A percentile compares a stretch with the other conserved stretches of the same genome.
Conservation (phyloP, 164 flowering plant genomes). For the Tetracentron sinense region DNA sequence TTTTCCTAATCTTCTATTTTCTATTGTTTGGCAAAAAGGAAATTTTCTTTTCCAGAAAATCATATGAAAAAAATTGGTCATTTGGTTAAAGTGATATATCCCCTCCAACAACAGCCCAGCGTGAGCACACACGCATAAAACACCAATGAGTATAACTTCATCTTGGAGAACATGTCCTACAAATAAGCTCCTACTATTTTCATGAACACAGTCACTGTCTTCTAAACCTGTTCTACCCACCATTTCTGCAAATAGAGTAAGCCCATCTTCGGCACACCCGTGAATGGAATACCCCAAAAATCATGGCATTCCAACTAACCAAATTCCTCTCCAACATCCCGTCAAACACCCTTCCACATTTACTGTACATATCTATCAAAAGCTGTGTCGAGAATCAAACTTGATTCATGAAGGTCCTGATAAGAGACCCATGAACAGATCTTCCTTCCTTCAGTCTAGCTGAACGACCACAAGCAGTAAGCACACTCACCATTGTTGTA, state of each 20-base stretch:
- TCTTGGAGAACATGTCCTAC: slow-evolving; percentile 38
- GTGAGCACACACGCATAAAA: slow-evolving; percentile 72
- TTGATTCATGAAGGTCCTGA: slow-evolving; percentile 26
- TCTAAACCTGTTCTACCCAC: slow-evolving; percentile 7
- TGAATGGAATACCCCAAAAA: slow-evolving; percentile 66
- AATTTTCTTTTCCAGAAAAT: no score
- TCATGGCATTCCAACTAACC: slow-evolving; percentile 76
- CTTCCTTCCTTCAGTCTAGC: slow-evolving; percentile 64
- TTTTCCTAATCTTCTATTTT: no score
- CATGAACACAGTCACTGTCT: not conserved
- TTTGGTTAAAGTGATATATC: slow-evolving; percentile 41
- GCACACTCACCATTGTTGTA: slow-evolving; percentile 42
- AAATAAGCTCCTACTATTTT: not conserved
- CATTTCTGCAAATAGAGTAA: slow-evolving; percentile 47
- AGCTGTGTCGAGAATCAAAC: slow-evolving; percentile 47
- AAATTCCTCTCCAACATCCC: slow-evolving; percentile 40
- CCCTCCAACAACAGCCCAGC: slow-evolving; percentile 45
- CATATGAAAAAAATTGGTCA: no score
- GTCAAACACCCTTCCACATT: slow-evolving; percentile 55
- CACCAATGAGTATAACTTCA: slow-evolving; percentile 55
- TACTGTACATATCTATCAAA: slow-evolving; percentile 71
- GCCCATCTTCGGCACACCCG: slow-evolving; percentile 59
- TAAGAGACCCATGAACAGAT: slow-evolving; percentile 57
- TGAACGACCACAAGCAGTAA: slow-evolving; percentile 61
- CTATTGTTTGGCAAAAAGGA: no score